Evolutionary conservation across 805 yeast species (phyloP).

Genomic region (Komagataella pastoris): DNA sequence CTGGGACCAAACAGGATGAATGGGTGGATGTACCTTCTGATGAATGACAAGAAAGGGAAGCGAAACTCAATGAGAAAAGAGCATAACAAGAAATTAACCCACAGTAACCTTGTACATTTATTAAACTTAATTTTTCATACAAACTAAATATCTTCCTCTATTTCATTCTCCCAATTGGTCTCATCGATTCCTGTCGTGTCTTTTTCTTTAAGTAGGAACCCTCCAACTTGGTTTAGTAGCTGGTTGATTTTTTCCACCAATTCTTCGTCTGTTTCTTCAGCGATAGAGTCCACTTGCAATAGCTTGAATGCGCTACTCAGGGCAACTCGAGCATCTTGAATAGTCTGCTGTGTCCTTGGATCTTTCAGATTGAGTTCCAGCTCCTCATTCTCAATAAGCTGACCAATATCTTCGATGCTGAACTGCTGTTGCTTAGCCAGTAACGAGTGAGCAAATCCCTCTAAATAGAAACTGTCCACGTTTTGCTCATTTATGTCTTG

Average conservation of each 20-base stretch:
- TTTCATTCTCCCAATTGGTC: conserved; percentile 39
- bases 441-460: conserved; percentile 60
- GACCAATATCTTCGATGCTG: conserved; percentile 6
- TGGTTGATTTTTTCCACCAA: conserved; percentile 37
- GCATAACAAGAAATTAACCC: conserved; percentile 1
- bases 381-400: conserved; percentile 25
- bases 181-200: conserved; percentile 23
- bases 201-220: conserved; percentile 27
- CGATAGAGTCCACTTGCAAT: conserved; percentile 22
- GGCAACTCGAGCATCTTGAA: conserved; percentile 28
- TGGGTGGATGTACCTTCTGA: background rate
- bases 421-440: conserved; percentile 23
- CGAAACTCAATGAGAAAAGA: background rate
- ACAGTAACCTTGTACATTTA: background rate
- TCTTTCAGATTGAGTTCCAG: conserved; percentile 13
- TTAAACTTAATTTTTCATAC: background rate
- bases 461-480: conserved; percentile 71
- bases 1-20: background rate
- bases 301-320: conserved; percentile 22
- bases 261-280: conserved; percentile 39
- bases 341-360: conserved; percentile 14
- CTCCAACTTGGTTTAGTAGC: conserved; percentile 46
- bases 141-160: conserved; percentile 21
- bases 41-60: background rate
- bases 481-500: conserved; percentile 78